Evolutionary conservation across 768 basidiomycete species (phyloP).

Genomic region (Exidia glandulosa): DNA sequence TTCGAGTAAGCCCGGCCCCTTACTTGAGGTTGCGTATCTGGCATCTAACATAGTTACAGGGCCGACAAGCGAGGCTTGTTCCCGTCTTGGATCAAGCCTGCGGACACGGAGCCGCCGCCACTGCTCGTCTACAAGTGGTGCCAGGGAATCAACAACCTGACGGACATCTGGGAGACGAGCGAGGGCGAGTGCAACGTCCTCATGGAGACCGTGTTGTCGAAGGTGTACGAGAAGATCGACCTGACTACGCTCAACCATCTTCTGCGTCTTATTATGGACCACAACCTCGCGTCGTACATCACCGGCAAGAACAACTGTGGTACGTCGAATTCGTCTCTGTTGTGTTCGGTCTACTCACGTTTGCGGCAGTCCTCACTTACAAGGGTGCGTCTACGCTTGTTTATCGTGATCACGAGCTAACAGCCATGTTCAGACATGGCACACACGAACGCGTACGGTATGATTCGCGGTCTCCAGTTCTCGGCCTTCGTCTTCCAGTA

Average conservation of each 20-base stretch:
- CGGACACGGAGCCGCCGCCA: conserved; percentile 93
- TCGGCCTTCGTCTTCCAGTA: conserved; percentile 99
- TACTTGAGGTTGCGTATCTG: neutral
- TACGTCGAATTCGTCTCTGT: conserved; percentile 14
- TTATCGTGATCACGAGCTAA: neutral
- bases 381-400: conserved; percentile 41
- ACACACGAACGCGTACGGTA: conserved; percentile 92
- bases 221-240: conserved; percentile 99
- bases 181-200: conserved; percentile 97
- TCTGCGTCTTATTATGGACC: conserved; percentile 91
- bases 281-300: conserved; percentile 98
- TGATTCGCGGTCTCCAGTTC: conserved; percentile 97
- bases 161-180: conserved; percentile 95
- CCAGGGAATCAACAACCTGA: conserved; percentile 97
- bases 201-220: conserved; percentile 97
- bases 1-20: conserved; percentile 64
- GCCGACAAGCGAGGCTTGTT: conserved; percentile 96
- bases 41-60: conserved; percentile 17
- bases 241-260: conserved; percentile 91
- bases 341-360: neutral
- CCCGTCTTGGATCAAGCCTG: conserved; percentile 99
- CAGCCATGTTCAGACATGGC: conserved; percentile 78
- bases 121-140: conserved; percentile 99
- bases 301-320: conserved; percentile 97
- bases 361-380: conserved; percentile 60